Base-by-base conservation (phyloP, 192 early-diverging fungal species). In the Umbelopsis sp. region DNA sequence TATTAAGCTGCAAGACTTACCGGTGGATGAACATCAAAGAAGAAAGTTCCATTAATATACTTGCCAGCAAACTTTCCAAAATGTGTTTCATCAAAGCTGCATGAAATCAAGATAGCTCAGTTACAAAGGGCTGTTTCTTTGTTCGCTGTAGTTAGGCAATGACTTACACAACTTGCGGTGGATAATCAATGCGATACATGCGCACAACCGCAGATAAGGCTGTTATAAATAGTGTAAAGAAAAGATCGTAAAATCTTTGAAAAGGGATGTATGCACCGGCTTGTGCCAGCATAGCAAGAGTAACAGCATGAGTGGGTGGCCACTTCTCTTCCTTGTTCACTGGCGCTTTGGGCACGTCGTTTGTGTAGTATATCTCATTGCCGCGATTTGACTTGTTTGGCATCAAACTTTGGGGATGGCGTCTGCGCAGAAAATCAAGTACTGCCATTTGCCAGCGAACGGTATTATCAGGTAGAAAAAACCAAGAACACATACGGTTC, bases 1-100 rank as follows among this genome's bases (percentile, higher is more conserved):
- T 17, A 4, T 5, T 7, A 5, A 17, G 1, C 47, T 16, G 47
- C 16, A 1, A 25, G 26, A 62, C 56, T 11, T 20, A 62, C 56
- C 17, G 96, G 96, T 38, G 97, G 97, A 74, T 98, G 97, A 0
- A 98, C 95, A 77, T 98, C 97, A 80, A 98, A 96, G 80, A 90
- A 98, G 77, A 92, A 98, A 7, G 88, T 89, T 22, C 92, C 84
- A 49, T 87, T 89, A 67, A 97, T 83, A 71, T 98, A 98, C 80
- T 90, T 86, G 59, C 87, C 86, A 53, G 75, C 70, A 69, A 69
- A 77, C 22, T 72, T 72, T 24, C 75, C 75, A 72, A 77, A 77
- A 50, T 77, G 75, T 9, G 66, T 66, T 25, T 77, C 75, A 21
- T 77, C 75, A 68, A 77, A 77, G 44, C 74, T 75, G 14, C 26